Evolutionary conservation across 2,329 filamentous ascomycete genomes (phyloP).

Genomic region (Colletotrichum ledebouriae): DNA sequence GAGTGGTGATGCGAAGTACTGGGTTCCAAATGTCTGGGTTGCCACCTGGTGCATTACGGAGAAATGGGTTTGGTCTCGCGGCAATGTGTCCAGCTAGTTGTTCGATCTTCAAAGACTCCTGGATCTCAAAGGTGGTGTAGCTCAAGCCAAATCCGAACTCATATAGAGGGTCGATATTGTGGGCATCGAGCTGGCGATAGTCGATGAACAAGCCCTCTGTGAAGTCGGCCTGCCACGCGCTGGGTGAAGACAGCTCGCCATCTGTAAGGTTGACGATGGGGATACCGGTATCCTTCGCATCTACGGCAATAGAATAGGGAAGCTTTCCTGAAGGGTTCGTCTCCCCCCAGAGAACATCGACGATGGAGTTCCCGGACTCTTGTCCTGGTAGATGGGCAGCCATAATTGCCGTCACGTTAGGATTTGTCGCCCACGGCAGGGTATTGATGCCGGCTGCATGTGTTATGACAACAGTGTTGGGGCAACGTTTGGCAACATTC

Average conservation of each 20-base stretch:
- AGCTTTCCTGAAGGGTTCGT: slow-evolving; percentile 61
- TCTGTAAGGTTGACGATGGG: slow-evolving; percentile 63
- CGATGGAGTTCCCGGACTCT: slow-evolving; percentile 80
- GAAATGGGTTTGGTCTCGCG: slow-evolving; percentile 55
- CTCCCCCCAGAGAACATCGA: slow-evolving; percentile 78
- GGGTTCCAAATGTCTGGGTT: slow-evolving; percentile 61
- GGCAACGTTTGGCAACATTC: slow-evolving; percentile 59
- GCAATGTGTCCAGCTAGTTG: slow-evolving; percentile 50
- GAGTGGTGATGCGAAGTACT: slow-evolving; percentile 66
- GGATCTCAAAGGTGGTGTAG: slow-evolving; percentile 73
- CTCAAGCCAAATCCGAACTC: slow-evolving; percentile 77
- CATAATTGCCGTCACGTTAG: slow-evolving; percentile 81
- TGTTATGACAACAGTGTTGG: slow-evolving; percentile 73
- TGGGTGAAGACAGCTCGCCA: slow-evolving; percentile 69
- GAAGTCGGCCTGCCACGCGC: slow-evolving; percentile 65
- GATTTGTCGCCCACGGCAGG: slow-evolving; percentile 67
- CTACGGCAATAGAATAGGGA: slow-evolving; percentile 65
- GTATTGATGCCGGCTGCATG: slow-evolving; percentile 72
- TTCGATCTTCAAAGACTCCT: slow-evolving; percentile 59
- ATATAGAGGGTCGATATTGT: slow-evolving; percentile 63
- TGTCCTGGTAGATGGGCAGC: slow-evolving; percentile 82
- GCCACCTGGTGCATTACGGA: slow-evolving; percentile 57
- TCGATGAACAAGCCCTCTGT: slow-evolving; percentile 67
- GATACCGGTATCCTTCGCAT: slow-evolving; percentile 59
- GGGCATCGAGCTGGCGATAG: slow-evolving; percentile 66